Conservation (phyloP, 2,329 filamentous ascomycete species). For the Emericellopsis atlantica region DNA sequence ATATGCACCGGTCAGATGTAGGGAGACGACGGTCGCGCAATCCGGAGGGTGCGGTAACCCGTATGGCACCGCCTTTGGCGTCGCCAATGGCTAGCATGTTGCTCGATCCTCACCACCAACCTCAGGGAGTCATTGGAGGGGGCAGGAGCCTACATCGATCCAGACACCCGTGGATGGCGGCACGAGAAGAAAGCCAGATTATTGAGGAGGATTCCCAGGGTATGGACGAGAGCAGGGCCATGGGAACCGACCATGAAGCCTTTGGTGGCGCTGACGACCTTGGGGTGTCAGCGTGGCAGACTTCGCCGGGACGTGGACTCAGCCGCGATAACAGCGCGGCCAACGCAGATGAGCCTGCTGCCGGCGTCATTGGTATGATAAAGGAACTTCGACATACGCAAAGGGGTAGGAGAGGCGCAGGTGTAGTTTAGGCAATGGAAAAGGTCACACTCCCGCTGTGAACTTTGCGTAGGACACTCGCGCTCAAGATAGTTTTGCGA, state of each 20-base stretch:
- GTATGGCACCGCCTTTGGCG: slow-evolving; percentile 14
- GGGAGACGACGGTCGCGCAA: too few species aligned
- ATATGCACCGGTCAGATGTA: slow-evolving; percentile 15
- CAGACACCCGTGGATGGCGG: too few species aligned
- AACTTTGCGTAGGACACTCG: too few species aligned
- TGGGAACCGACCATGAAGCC: slow-evolving; percentile 40
- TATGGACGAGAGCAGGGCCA: slow-evolving; percentile 20
- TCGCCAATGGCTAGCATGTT: slow-evolving; percentile 4
- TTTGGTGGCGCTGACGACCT: slow-evolving; percentile 37
- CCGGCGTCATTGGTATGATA: slow-evolving; percentile 44
- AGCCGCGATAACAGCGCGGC: slow-evolving; percentile 39
- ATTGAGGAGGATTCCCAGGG: slow-evolving; percentile 44
- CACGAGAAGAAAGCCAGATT: slow-evolving; percentile 34
- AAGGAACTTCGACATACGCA: slow-evolving; percentile 47
- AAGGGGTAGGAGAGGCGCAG: slow-evolving; percentile 31
- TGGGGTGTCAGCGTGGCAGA: slow-evolving; percentile 49
- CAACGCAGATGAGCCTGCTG: slow-evolving; percentile 31
- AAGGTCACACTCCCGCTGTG: neutral
- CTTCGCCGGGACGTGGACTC: slow-evolving; percentile 35
- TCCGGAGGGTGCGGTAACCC: slow-evolving; percentile 4
- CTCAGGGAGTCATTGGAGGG: slow-evolving; percentile 32
- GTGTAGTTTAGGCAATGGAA: slow-evolving; percentile 12
- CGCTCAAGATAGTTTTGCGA: too few species aligned
- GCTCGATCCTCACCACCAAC: slow-evolving; percentile 57
- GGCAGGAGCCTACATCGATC: slow-evolving; percentile 20